These are phyloP conservation scores for Xylaria longipes DNA, from an alignment of 495 filamentous ascomycete genomes.

Conservation along the genomic window DNA sequence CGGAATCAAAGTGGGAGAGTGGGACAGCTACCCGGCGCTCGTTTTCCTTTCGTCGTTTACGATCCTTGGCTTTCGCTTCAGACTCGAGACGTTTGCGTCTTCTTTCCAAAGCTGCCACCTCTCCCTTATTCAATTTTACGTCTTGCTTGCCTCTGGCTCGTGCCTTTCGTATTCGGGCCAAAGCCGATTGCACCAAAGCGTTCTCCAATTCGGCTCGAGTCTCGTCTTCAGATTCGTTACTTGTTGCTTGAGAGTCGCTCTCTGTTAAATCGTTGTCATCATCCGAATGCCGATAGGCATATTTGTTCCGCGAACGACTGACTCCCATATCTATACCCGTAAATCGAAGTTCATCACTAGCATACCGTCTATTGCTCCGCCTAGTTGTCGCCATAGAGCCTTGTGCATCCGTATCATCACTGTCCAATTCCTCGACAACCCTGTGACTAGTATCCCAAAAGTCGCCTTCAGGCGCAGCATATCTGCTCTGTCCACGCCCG, in stretches of 20 bases:
- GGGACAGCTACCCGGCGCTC: conserved; percentile 51
- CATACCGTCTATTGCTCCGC: conserved; percentile 52
- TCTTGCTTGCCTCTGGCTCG: conserved; percentile 74
- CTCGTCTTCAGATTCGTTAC: conserved; percentile 61
- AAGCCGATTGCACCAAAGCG: conserved; percentile 71
- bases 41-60: conserved; percentile 41
- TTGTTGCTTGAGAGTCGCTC: conserved; percentile 54
- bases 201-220: conserved; percentile 69
- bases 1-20: conserved; percentile 46
- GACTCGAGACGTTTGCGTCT: conserved; percentile 65
- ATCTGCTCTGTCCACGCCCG: conserved; percentile 74
- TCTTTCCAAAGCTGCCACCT: conserved; percentile 75
- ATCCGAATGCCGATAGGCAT: conserved; percentile 56
- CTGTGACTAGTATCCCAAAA: conserved; percentile 51
- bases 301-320: conserved; percentile 47
- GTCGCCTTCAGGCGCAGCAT: conserved; percentile 59
- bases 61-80: conserved; percentile 38
- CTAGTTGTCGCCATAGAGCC: conserved; percentile 57
- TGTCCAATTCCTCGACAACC: conserved; percentile 75
- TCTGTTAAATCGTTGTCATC: conserved; percentile 61
- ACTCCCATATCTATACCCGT: conserved; percentile 65
- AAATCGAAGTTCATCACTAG: conserved; percentile 67
- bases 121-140: conserved; percentile 74
- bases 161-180: conserved; percentile 78
- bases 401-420: conserved; percentile 67